A percentile compares a stretch with the other conserved stretches of the same genome.
Evolutionary conservation across 768 basidiomycete genomes (phyloP).

Genomic region (Kwoniella pini): DNA sequence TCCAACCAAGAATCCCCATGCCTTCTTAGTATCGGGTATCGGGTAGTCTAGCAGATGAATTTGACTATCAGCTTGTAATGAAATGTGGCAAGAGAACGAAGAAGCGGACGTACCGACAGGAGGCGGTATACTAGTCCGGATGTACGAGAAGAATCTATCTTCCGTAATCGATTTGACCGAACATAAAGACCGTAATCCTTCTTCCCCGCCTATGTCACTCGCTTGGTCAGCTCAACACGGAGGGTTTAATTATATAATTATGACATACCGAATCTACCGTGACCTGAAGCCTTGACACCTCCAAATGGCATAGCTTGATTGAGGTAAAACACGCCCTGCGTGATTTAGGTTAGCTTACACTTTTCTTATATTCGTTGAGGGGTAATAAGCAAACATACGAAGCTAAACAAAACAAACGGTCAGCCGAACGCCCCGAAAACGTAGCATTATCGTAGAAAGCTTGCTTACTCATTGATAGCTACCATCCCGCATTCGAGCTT

Average conservation of each 20-base stretch:
- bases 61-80: background rate
- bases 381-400: constrained; percentile 26
- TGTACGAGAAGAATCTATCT: constrained; percentile 79
- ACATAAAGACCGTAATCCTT: constrained; percentile 84
- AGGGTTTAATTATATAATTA: too few relatives aligned
- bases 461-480: constrained; percentile 84
- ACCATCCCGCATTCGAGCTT: constrained; percentile 94
- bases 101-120: constrained; percentile 61
- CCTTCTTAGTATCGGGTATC: constrained; percentile 27
- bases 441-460: too few relatives aligned
- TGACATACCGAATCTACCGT: constrained; percentile 80
- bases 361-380: constrained; percentile 5
- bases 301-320: constrained; percentile 95
- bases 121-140: constrained; percentile 82
- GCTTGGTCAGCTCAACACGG: too few relatives aligned
- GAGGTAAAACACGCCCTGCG: constrained; percentile 53
- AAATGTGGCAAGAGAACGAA: background rate
- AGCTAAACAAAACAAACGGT: constrained; percentile 7
- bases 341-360: too few relatives aligned
- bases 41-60: constrained; percentile 38
- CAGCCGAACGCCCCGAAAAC: constrained; percentile 58
- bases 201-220: constrained; percentile 70
- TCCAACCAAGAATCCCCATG: constrained; percentile 47
- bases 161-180: constrained; percentile 83
- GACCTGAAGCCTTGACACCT: constrained; percentile 85